Percentiles rank a stretch among this genome's conserved stretches.
phyloP scores from a whole-genome alignment of 352 stramenopile species.

The Globisporangium yorkense region DNA sequence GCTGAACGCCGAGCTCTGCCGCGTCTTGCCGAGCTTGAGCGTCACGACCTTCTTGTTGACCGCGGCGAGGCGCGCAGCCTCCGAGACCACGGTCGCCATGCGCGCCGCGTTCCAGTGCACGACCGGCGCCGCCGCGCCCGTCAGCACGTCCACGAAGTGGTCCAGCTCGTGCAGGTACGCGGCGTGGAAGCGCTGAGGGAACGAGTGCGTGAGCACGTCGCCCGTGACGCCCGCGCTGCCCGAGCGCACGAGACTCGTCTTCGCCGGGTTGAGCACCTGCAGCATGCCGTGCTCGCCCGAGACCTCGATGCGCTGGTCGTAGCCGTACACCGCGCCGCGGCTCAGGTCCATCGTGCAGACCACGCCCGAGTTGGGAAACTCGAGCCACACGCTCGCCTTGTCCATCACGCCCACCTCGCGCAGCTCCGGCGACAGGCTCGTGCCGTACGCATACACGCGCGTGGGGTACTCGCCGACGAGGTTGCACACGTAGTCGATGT shows the following conservation, averaged over 20 bases:
- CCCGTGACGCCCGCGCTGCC: slow-evolving; percentile 41
- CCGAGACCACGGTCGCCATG: slow-evolving; percentile 75
- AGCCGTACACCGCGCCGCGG: slow-evolving; percentile 83
- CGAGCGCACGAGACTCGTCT: slow-evolving; percentile 52
- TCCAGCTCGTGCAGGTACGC: slow-evolving; percentile 85
- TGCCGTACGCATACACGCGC: slow-evolving; percentile 82
- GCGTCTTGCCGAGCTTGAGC: slow-evolving; percentile 52
- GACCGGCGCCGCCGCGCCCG: slow-evolving; percentile 25
- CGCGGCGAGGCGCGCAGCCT: slow-evolving; percentile 62
- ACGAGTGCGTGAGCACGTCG: slow-evolving; percentile 74
- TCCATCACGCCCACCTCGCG: slow-evolving; percentile 68
- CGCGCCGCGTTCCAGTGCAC: slow-evolving; percentile 68
- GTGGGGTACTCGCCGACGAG: slow-evolving; percentile 69
- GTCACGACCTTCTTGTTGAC: slow-evolving; percentile 59
- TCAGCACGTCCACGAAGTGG: slow-evolving; percentile 69
- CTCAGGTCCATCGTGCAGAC: slow-evolving; percentile 89
- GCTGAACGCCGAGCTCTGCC: slow-evolving; percentile 27
- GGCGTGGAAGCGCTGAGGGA: slow-evolving; percentile 83
- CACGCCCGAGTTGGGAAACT: slow-evolving; percentile 57
- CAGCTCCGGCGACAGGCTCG: slow-evolving; percentile 67
- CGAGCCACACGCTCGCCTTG: slow-evolving; percentile 77
- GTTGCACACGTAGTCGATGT: slow-evolving; percentile 89
- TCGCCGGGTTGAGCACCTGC: slow-evolving; percentile 64
- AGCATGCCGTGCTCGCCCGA: slow-evolving; percentile 70
- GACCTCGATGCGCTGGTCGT: slow-evolving; percentile 92